Evolutionary conservation across 208 protist species (phyloP), one percentile per base, ranked within the genome.

Genomic region (Crithidia fasciculata): DNA sequence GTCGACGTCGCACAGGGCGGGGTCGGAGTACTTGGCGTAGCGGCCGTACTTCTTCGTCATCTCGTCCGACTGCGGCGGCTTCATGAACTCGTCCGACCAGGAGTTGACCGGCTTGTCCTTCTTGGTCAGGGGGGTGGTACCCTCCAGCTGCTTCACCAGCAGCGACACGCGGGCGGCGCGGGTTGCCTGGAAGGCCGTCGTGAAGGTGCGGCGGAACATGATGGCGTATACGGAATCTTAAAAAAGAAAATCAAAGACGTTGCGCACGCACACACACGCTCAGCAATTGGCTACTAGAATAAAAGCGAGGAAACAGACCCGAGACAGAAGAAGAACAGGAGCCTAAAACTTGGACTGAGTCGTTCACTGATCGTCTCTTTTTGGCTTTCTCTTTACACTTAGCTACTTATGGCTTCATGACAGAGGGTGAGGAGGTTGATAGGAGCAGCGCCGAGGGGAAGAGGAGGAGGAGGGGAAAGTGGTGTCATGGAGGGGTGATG

Each of bases 1-100:
- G 67, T 97, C 88, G 43, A 95, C 89, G 47, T 86, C 77, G 72
- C 82, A 87, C 52, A 95, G 78, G 10, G 89, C 89, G 47, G 91
- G 91, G 73, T 95, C 87, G 43, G 88, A 90, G 85, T 95, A 93
- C 76, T 94, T 93, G 67, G 90, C 93, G 70, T 93, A 93, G 58
- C 76, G 87, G 41, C 93, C 93, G 82, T 95, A 87, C 82, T 94
- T 93, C 53, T 60, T 72, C 28, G 60, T 68, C 90, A 95, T 95
- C 73, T 93, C 87, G 39, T 79, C 74, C 41, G 83, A 92, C n/a
- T 81, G 67, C 9, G 87, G 88, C 19, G 89, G 89, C 81, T 93
- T 92, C 72, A 92, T 71, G 69, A 94, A 96, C 86, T 96, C 91
- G 73, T 96, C 92, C 8, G 77, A 75, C 83, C 82, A 94, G n/a